Base-by-base conservation (phyloP, 192 early-diverging fungal species). In the Fimicolochytrium jonesii region DNA sequence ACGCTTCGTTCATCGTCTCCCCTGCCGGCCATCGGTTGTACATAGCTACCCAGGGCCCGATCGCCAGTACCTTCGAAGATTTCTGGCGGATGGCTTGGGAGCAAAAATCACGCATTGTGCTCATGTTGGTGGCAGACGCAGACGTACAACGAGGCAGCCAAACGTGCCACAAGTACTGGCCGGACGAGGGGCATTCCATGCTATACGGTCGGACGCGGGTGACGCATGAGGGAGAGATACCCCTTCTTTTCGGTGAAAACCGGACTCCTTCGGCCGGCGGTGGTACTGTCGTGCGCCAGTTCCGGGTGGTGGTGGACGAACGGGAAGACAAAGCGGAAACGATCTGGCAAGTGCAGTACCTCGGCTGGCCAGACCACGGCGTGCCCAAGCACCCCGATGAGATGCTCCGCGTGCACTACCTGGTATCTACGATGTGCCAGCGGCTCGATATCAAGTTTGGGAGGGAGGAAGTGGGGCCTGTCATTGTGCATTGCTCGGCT, bases 21-120 rank as follows among this genome's bases (percentile, higher is more conserved):
- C 68, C 56, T 29, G 52, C 44, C 46, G 60, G 54, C n/a, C 46
- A 54, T 34, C 54, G 68, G 7, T 48, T 31, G 7, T 95, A 92
- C 56, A 95, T 95, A 60, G 90, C 90, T 2, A 87, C 91, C 25
- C 92, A 95, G 62, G 92, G 89, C 1, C 92, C 92, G n/a, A 71
- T 92, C 28, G 78, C 75, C 0, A 69, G 67, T 11, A 92, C 92
- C 0, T 73, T 83, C 30, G 56, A 61, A 22, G 90, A 90, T 56
- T 93, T 95, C 58, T 95, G 91, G 90, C 74, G 76, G 60, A 90
- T 92, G 88, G 72, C 86, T 1, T 77, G 78, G 69, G 87, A 94
- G 54, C 84, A 93, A 20, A 59, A 79, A 32, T 68, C 77, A 2
- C 70, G 74, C 3, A 84, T 93, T 6, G 83, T 94, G 49, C 86